Evolutionary conservation across 192 early-diverging fungal species (phyloP).

Genomic region (Anaeromyces robustus): DNA sequence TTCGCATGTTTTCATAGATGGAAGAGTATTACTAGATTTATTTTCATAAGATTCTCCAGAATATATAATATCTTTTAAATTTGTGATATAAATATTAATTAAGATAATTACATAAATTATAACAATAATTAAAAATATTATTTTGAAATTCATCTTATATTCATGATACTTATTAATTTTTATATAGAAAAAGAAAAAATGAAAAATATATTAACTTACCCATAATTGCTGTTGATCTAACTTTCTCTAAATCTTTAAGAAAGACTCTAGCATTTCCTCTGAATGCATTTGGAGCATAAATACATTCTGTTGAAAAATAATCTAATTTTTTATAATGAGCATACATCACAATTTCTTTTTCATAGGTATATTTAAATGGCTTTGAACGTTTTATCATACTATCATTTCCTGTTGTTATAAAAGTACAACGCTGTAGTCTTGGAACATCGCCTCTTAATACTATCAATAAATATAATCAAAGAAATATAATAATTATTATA

Average conservation of each 20-base stretch:
- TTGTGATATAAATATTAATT: background rate
- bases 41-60: background rate
- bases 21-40: background rate
- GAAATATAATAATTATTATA: background rate
- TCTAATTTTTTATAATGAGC: slow-evolving; percentile 93
- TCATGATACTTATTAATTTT: too few relatives aligned
- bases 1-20: slow-evolving; percentile 33
- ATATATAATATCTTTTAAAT: background rate
- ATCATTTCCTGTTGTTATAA: slow-evolving; percentile 69
- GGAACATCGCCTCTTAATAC: slow-evolving; percentile 89
- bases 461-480: slow-evolving; percentile 8
- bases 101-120: too few relatives aligned
- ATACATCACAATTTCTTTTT: slow-evolving; percentile 99
- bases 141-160: too few relatives aligned
- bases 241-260: slow-evolving; percentile 84
- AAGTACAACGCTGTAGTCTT: slow-evolving; percentile 79
- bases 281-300: slow-evolving; percentile 94
- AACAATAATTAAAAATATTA: too few relatives aligned
- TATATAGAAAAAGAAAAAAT: too few relatives aligned
- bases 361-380: slow-evolving; percentile 97
- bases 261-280: slow-evolving; percentile 87
- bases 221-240: slow-evolving; percentile 76
- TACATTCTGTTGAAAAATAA: slow-evolving; percentile 98
- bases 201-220: slow-evolving; percentile 25
- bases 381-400: slow-evolving; percentile 68